Percentiles rank a stretch among this genome's conserved stretches.
Conservation (phyloP, 345 rosid genomes). For the Hypericum androsaemum region DNA sequence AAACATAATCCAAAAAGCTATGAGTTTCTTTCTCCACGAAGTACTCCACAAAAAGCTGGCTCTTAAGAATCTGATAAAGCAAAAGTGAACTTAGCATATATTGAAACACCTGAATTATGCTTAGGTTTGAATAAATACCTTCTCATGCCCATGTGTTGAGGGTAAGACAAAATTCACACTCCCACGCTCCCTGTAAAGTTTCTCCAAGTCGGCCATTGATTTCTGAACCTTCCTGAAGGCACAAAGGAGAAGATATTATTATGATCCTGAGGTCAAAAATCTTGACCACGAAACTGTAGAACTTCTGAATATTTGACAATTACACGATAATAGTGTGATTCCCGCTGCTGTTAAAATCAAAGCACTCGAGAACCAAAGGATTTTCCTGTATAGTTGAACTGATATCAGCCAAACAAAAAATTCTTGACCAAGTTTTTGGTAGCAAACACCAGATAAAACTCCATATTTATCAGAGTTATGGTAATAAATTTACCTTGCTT, state of each 20-base stretch:
- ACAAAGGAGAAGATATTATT: conserved; percentile 12
- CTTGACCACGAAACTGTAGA: neutral
- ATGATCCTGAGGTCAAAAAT: no score
- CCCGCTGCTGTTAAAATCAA: conserved; percentile 70
- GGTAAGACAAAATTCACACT: conserved; percentile 42
- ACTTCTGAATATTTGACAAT: neutral
- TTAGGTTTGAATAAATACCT: conserved; percentile 31
- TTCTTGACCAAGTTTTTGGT: neutral
- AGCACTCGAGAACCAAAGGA: conserved; percentile 74
- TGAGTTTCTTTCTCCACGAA: conserved; percentile 52
- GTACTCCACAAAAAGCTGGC: conserved; percentile 65
- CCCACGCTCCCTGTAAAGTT: conserved; percentile 36
- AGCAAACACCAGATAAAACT: neutral
- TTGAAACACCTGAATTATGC: conserved; percentile 2
- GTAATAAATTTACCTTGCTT: conserved; percentile 53
- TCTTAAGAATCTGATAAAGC: conserved; percentile 44
- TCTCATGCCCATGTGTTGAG: conserved; percentile 34
- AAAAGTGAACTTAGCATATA: conserved; percentile 2
- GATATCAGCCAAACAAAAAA: neutral
- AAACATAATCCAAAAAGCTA: conserved; percentile 78
- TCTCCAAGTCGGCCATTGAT: conserved; percentile 57
- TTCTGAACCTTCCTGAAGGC: conserved; percentile 50
- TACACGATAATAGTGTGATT: conserved; percentile 70
- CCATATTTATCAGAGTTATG: no score
- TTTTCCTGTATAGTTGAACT: conserved; percentile 36